These are phyloP conservation scores for Cercospora sp. DNA, from an alignment of 2,329 filamentous ascomycete species.

Conservation along the genomic window DNA sequence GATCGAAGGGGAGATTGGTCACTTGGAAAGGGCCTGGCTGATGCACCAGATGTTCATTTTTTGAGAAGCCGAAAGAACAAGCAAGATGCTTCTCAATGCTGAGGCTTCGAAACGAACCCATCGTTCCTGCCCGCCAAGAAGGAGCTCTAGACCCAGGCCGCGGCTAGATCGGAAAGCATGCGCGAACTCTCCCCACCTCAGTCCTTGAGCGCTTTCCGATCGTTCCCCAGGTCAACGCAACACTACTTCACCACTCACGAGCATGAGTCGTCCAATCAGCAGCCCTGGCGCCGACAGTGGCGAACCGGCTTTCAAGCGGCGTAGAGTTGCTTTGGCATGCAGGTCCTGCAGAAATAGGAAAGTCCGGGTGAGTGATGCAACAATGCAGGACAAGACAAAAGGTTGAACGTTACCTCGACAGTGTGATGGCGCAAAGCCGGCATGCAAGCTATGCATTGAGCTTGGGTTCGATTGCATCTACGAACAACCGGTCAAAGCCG, in stretches of 20 bases:
- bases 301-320: conserved; percentile 2
- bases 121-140: not conserved
- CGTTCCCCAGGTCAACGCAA: not conserved
- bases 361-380: not conserved
- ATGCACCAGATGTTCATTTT: not conserved
- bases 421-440: conserved; percentile 8
- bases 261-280: not conserved
- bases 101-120: no score
- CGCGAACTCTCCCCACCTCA: not conserved
- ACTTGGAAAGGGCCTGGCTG: not conserved
- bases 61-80: not conserved
- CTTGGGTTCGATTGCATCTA: conserved; percentile 10
- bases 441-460: conserved; percentile 10
- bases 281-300: not conserved
- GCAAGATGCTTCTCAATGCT: no score
- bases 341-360: conserved; percentile 1
- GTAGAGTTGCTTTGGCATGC: conserved; percentile 6
- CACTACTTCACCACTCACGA: no score
- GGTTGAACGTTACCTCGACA: not conserved
- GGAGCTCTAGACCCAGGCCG: not conserved
- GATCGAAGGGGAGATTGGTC: not conserved
- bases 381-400: not conserved
- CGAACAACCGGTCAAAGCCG: conserved; percentile 8
- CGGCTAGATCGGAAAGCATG: not conserved
- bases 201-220: not conserved